Conservation (phyloP, 495 filamentous ascomycete genomes). For the Xylaria intraflava region DNA sequence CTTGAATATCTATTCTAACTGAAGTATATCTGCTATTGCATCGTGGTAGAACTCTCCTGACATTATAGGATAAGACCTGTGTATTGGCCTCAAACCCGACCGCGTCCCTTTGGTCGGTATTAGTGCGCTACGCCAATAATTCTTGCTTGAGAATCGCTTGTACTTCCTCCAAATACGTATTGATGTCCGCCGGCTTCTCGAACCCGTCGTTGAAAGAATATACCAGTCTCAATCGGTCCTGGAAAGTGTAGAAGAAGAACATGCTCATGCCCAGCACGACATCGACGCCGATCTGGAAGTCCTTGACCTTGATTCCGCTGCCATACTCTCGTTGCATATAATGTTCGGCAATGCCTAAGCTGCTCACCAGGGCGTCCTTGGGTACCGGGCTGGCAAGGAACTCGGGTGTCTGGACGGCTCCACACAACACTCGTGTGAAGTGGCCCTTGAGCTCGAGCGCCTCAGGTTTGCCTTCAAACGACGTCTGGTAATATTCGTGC, state of each 20-base stretch:
- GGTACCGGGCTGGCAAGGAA: slow-evolving; percentile 14
- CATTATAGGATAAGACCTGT: too few species aligned
- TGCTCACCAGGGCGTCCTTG: slow-evolving; percentile 17
- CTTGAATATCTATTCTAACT: too few species aligned
- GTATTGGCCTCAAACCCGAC: too few species aligned
- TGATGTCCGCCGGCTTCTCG: slow-evolving; percentile 14
- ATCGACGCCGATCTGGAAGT: slow-evolving; percentile 14
- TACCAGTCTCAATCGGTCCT: slow-evolving; percentile 11
- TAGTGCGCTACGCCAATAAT: slow-evolving; percentile 2
- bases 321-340: slow-evolving; percentile 15
- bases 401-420: slow-evolving; percentile 12
- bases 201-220: slow-evolving; percentile 19
- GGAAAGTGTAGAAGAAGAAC: slow-evolving; percentile 16
- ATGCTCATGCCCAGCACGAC: slow-evolving; percentile 19
- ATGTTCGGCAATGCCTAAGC: slow-evolving; percentile 11
- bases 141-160: slow-evolving; percentile 9
- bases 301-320: slow-evolving; percentile 14
- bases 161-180: slow-evolving; percentile 15
- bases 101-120: too few species aligned
- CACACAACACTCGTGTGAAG: slow-evolving; percentile 5
- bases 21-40: too few species aligned
- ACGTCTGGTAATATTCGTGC: slow-evolving; percentile 10
- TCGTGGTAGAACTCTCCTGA: too few species aligned
- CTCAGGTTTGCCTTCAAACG: slow-evolving; percentile 11
- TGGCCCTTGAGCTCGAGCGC: slow-evolving; percentile 12